These are phyloP conservation scores for Crithidia fasciculata DNA, from an alignment of 208 protist genomes.

Conservation along the genomic window DNA sequence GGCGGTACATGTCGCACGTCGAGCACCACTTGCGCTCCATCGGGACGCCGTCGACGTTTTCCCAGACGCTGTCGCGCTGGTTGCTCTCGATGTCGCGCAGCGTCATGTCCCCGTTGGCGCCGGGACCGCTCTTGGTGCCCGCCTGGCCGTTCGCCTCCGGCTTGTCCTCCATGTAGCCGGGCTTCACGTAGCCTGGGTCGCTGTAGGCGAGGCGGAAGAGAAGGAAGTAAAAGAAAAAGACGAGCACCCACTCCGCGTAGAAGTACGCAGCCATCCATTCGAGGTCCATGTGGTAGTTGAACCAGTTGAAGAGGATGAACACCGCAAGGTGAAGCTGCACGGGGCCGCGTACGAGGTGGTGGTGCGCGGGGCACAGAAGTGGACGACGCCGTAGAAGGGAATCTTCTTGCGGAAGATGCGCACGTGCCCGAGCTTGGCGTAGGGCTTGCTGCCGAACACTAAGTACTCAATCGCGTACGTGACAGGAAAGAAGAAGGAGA, in stretches of 20 bases:
- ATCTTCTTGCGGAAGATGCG: constrained; percentile 79
- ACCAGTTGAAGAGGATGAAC: constrained; percentile 41
- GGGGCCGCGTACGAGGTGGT: constrained; percentile 76
- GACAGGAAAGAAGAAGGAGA: constrained; percentile 75
- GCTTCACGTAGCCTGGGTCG: constrained; percentile 82
- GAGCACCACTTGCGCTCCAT: constrained; percentile 93
- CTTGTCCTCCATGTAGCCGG: constrained; percentile 62
- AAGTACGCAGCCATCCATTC: constrained; percentile 44
- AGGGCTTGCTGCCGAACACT: constrained; percentile 72
- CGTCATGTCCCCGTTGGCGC: constrained; percentile 41
- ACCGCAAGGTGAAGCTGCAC: constrained; percentile 33
- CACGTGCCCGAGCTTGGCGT: constrained; percentile 71
- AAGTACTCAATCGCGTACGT: constrained; percentile 75
- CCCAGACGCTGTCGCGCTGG: constrained; percentile 71
- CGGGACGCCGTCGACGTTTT: constrained; percentile 67
- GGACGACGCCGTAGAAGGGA: constrained; percentile 60
- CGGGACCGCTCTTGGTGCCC: neutral
- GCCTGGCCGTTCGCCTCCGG: neutral
- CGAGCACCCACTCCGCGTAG: constrained; percentile 35
- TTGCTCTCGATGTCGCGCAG: constrained; percentile 74
- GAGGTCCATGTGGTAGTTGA: constrained; percentile 37
- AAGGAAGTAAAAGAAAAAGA: constrained; percentile 51
- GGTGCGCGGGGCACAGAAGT: constrained; percentile 72
- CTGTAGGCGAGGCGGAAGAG: constrained; percentile 65
- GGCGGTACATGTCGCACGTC: constrained; percentile 86